Base-by-base conservation (phyloP, 176 grass and related monocot genomes). In the Saccharum spontaneum region DNA sequence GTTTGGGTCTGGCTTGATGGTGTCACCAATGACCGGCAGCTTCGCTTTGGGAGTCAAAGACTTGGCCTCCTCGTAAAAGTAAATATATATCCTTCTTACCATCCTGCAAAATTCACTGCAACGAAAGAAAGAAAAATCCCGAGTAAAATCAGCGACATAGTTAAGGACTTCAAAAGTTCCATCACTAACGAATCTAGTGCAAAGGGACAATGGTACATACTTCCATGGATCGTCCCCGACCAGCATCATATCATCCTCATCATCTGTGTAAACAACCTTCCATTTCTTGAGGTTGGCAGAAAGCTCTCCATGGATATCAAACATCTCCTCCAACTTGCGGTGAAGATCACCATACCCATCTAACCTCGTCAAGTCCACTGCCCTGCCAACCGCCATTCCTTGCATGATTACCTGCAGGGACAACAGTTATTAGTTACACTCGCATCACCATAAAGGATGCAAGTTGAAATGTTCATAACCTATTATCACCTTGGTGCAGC, bases 31-130 rank as follows among this genome's bases (percentile, higher is more conserved):
- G 50, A n/a, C 55, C 2, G 89, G 89, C 59, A 94, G 83, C 84
- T 90, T 86, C 6, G 69, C 37, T 61, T 90, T 97, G 34, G 89
- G 89, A 12, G 43, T 57, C 46, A 94, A 55, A 64, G 75, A 85
- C 75, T 93, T 93, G 54, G 92, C 92, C 83, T 97, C 92, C 78
- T 97, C 90, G 1, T 80, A 94, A 43, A 90, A 61, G 80, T 92
- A 97, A 79, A 97, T 97, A 67, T 97, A 88, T 26, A 97, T 94
- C 80, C 91, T 94, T 62, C 79, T 92, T 24, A 89, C 94, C 77
- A 97, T 90, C 61, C 55, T 61, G 66, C 94, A 90, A 39, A 97
- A 97, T 61, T 97, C 94, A 76, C 94, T 97, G 91, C 34, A 22
- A 43, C 6, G 6, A 15, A 17, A 75, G 40, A 23, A 15, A 30